Percentiles rank a stretch among this genome's conserved stretches.
phyloP scores from a whole-genome alignment of 106 monocot genomes.

The Narthecium ossifragum region DNA sequence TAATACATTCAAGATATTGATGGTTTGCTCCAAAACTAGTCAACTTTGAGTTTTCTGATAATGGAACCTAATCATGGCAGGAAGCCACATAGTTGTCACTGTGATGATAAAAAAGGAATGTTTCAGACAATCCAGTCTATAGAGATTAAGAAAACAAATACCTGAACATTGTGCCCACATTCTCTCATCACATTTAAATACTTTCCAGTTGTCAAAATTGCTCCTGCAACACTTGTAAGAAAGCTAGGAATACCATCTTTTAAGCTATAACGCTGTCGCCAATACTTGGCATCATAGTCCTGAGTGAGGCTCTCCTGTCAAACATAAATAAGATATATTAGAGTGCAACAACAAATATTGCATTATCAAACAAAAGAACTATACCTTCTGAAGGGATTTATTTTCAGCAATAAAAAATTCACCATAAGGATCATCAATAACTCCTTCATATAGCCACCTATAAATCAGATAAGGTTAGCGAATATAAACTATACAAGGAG shows the following conservation, averaged over 20 bases:
- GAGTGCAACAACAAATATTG: constrained; percentile 1
- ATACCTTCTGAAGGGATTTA: constrained; percentile 88
- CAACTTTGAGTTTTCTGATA: constrained; percentile 77
- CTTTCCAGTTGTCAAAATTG: constrained; percentile 90
- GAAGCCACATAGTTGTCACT: too few relatives aligned
- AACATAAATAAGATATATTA: constrained; percentile 5
- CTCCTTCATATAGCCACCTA: constrained; percentile 97
- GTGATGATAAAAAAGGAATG: neutral
- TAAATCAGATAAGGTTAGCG: constrained; percentile 7
- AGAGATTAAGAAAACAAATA: constrained; percentile 12
- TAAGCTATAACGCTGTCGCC: constrained; percentile 92
- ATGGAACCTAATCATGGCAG: constrained; percentile 48
- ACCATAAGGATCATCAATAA: constrained; percentile 96
- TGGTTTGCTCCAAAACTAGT: constrained; percentile 67
- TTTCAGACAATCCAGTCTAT: neutral
- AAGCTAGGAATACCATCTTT: constrained; percentile 94
- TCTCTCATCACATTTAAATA: constrained; percentile 99
- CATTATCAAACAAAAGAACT: neutral
- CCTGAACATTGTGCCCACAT: constrained; percentile 95
- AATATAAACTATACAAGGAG: too few relatives aligned
- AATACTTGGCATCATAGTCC: constrained; percentile 96
- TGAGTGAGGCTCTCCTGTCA: constrained; percentile 87
- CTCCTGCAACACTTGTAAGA: constrained; percentile 66
- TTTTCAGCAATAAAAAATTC: constrained; percentile 99
- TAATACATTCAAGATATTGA: constrained; percentile 92